These are phyloP conservation scores for Mychonastes homosphaera DNA, from an alignment of 139 green algal species.

Conservation along the genomic window DNA sequence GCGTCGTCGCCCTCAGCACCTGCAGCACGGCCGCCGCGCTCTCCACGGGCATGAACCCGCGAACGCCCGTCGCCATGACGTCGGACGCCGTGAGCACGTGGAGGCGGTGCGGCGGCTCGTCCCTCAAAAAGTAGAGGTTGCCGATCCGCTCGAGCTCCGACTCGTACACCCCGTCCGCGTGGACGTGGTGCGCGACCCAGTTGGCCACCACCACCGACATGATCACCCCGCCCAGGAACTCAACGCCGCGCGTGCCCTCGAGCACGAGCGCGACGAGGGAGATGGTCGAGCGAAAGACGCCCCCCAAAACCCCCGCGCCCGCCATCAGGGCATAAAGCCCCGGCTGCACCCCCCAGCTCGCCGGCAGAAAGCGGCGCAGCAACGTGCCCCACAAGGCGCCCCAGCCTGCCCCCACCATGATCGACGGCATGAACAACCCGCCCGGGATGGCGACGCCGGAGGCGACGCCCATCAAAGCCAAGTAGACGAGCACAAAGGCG, in stretches of 20 bases:
- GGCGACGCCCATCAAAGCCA: constrained; percentile 66
- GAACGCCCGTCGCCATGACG: constrained; percentile 60
- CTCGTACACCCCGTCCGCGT: constrained; percentile 80
- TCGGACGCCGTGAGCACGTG: constrained; percentile 34
- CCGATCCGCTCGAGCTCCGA: constrained; percentile 70
- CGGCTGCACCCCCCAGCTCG: constrained; percentile 44
- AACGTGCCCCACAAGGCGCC: constrained; percentile 52
- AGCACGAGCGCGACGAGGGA: constrained; percentile 84
- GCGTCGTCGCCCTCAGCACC: constrained; percentile 47
- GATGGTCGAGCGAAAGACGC: constrained; percentile 74
- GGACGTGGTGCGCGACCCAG: constrained; percentile 63
- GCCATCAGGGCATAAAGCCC: constrained; percentile 73
- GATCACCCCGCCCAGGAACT: constrained; percentile 80
- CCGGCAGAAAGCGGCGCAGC: constrained; percentile 44
- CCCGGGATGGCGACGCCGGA: constrained; percentile 66
- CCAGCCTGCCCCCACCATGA: constrained; percentile 53
- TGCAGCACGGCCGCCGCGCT: constrained; percentile 40
- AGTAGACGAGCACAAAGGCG: constrained; percentile 47
- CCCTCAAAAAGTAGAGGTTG: constrained; percentile 61
- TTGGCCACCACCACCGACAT: constrained; percentile 74
- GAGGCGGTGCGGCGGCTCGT: constrained; percentile 61
- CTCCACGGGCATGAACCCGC: constrained; percentile 52
- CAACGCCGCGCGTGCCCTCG: constrained; percentile 65
- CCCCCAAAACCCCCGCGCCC: constrained; percentile 66
- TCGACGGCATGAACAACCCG: constrained; percentile 86